Evolutionary conservation across 2,329 filamentous ascomycete species (phyloP).

Genomic region (Cadophora luteo-olivacea): DNA sequence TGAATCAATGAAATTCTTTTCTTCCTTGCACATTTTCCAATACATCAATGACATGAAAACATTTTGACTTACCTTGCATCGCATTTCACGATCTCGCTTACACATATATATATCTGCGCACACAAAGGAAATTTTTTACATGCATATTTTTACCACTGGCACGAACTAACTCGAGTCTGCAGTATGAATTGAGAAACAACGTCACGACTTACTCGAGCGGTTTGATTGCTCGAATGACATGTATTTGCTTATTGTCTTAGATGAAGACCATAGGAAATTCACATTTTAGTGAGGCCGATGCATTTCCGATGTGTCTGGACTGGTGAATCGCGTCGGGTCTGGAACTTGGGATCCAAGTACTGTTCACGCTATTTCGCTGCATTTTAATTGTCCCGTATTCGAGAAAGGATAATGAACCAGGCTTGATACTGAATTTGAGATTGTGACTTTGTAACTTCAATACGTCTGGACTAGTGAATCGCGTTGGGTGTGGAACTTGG

Average conservation of each 20-base stretch:
- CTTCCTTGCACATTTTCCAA: too few species aligned
- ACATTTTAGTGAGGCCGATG: not conserved
- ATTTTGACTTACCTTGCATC: not conserved
- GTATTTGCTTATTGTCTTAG: not conserved
- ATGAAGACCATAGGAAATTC: not conserved
- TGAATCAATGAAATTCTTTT: too few species aligned
- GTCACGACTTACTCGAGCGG: not conserved
- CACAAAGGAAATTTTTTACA: not conserved
- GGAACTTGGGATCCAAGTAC: not conserved
- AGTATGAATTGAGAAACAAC: not conserved
- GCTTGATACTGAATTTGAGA: too few species aligned
- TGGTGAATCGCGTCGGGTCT: not conserved
- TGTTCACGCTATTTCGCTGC: not conserved
- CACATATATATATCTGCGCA: not conserved
- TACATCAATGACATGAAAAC: too few species aligned
- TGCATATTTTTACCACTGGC: not conserved
- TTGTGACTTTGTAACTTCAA: too few species aligned
- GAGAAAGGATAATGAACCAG: too few species aligned
- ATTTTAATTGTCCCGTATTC: too few species aligned
- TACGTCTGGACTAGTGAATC: too few species aligned
- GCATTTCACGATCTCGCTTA: not conserved
- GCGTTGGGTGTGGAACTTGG: too few species aligned
- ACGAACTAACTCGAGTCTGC: not conserved
- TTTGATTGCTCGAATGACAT: not conserved
- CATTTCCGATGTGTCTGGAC: not conserved